Evolutionary conservation across 805 yeast species (phyloP).

Genomic region (Candida silvatica): DNA sequence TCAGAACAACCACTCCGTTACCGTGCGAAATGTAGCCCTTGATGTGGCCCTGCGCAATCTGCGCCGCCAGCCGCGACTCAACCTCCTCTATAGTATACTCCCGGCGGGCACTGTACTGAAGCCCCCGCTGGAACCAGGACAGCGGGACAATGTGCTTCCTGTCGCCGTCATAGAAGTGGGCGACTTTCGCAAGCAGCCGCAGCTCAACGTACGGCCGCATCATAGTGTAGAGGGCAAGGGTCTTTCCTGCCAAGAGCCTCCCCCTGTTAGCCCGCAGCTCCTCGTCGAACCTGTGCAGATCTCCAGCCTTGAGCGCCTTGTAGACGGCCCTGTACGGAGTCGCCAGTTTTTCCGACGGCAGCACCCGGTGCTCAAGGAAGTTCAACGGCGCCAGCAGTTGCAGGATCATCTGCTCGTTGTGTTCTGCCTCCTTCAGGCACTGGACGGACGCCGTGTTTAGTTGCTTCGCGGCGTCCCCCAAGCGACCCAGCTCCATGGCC

Average conservation of each 20-base stretch:
- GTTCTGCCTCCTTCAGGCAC: slow-evolving; percentile 23
- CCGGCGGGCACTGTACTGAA: slow-evolving; percentile 10
- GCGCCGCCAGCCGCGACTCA: slow-evolving; percentile 62
- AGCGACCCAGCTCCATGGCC: slow-evolving; percentile 52
- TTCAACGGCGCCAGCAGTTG: slow-evolving; percentile 57
- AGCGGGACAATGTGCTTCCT: slow-evolving; percentile 14
- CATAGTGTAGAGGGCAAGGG: slow-evolving; percentile 51
- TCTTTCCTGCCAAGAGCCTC: slow-evolving; percentile 45
- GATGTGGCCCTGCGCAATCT: slow-evolving; percentile 50
- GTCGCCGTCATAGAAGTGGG: slow-evolving; percentile 20
- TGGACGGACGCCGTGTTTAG: slow-evolving; percentile 39
- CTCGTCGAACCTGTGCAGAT: slow-evolving; percentile 41
- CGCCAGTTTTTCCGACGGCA: slow-evolving; percentile 38
- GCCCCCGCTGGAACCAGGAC: slow-evolving; percentile 5
- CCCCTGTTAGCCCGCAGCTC: slow-evolving; percentile 36
- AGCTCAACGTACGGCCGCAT: slow-evolving; percentile 42
- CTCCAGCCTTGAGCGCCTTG: slow-evolving; percentile 42
- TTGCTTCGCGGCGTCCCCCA: slow-evolving; percentile 38
- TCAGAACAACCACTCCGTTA: slow-evolving; percentile 63
- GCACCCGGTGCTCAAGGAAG: slow-evolving; percentile 36
- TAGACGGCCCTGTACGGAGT: slow-evolving; percentile 35
- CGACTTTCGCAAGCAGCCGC: slow-evolving; percentile 37
- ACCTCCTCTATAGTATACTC: slow-evolving; percentile 37
- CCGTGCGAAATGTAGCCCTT: slow-evolving; percentile 82
- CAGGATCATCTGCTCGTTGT: slow-evolving; percentile 37